These are phyloP conservation scores for Sporothrix humicola DNA, from an alignment of 2,329 filamentous ascomycete genomes.

Conservation along the genomic window DNA sequence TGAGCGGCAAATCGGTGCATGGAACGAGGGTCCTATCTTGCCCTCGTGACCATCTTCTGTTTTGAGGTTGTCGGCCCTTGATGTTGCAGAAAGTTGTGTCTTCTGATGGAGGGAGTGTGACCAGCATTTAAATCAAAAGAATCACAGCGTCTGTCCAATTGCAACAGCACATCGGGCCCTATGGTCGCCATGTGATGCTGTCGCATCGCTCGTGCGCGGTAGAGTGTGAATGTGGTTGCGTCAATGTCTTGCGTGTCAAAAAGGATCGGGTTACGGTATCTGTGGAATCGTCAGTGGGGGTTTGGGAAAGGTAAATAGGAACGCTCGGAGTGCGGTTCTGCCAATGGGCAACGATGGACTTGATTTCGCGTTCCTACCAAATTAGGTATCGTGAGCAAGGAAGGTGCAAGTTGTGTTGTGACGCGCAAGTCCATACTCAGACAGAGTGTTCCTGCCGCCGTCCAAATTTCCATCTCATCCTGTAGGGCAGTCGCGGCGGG, in stretches of 20 bases:
- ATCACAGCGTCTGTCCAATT: too few species aligned
- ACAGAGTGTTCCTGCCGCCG: background rate
- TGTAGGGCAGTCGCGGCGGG: background rate
- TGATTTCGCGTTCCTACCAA: background rate
- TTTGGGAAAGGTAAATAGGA: background rate
- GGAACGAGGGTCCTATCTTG: too few species aligned
- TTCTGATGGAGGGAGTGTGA: background rate
- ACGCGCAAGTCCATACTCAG: background rate
- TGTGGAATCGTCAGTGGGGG: background rate
- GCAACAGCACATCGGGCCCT: background rate
- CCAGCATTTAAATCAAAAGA: background rate
- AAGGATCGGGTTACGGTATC: background rate
- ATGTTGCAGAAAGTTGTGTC: too few species aligned
- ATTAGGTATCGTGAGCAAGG: constrained; percentile 3
- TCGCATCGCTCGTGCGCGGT: background rate
- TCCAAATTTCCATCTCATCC: background rate
- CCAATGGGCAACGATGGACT: constrained; percentile 4
- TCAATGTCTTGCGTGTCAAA: background rate
- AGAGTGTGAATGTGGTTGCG: background rate
- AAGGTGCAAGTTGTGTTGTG: constrained; percentile 2
- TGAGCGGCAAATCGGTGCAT: too few species aligned
- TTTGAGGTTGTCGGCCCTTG: too few species aligned
- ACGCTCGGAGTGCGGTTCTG: background rate
- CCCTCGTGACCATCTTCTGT: too few species aligned
- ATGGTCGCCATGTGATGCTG: background rate